Base-by-base conservation (phyloP, 2,329 filamentous ascomycete genomes). In the Neonectria faginata region DNA sequence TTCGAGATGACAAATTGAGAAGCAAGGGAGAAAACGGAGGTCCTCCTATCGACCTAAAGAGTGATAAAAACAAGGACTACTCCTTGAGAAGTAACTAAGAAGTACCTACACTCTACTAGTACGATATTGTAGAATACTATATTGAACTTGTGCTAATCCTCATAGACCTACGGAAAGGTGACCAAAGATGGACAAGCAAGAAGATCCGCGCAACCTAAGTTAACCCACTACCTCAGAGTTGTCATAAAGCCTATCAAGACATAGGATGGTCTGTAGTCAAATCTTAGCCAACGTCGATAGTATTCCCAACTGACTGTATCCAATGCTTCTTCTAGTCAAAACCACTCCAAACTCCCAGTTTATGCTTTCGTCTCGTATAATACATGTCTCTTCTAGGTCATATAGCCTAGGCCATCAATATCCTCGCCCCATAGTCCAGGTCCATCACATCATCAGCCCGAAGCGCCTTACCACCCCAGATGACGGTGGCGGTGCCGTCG, bases 361-460 rank as follows among this genome's bases (percentile, higher is more conserved):
- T 11, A 39, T 63, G 55, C 33, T 31, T 36, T 27, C 42, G 22
- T 31, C 39, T 14, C 29, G 25, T 29, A 50, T 53, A 27, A 45
- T 36, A 52, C 45, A 42, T 20, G 8, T 18, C 16, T 27, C 48
- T 36, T n/a, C 44, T 16, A 9, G 8, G 31, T 8, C 42, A 39
- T 22, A n/a, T 2, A 48, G 20, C 18, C 60, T 64, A 75, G 6
- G 75, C 67, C 66, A 70, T 60, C 66, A 76, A 67, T 25, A 84
- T 60, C n/a, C 78, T 79, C 5, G 75, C 77, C 3, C 80, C 84
- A 22, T 79, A 79, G 51, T 91, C 88, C 77, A 89, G 68, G 65
- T 85, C 81, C 80, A 87, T 80, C 50, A 84, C 73, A 72, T 86
- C 84, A 67, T 86, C 84, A 2, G 81, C 81, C 61, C 81, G 78